Percentiles rank a stretch among this genome's conserved stretches.
These are phyloP conservation scores for Solanum arcanum DNA, from an alignment of 257 asterid species.

Conservation along the genomic window DNA sequence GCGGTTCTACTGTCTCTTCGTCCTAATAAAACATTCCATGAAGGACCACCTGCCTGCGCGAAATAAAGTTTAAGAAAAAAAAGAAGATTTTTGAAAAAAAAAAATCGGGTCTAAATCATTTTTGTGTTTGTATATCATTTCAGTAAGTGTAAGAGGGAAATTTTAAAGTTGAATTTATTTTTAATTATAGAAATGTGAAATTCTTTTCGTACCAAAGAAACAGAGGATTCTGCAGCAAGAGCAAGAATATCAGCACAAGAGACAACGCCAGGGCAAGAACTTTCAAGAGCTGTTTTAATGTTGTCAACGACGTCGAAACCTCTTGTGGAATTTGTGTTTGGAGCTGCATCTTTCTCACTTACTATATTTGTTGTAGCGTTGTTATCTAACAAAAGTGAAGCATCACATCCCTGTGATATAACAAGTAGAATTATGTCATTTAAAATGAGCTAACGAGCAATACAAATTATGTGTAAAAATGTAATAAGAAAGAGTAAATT, in stretches of 20 bases:
- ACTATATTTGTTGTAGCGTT: slow-evolving; percentile 16
- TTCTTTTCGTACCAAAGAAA: slow-evolving; percentile 19
- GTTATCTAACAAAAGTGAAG: slow-evolving; percentile 38
- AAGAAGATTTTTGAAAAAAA: too few species aligned
- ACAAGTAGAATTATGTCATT: background rate
- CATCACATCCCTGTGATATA: slow-evolving; percentile 51
- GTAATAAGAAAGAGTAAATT: background rate
- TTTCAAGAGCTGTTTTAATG: slow-evolving; percentile 40
- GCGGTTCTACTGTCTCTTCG: slow-evolving; percentile 53
- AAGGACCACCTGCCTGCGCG: slow-evolving; percentile 50
- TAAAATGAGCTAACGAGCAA: background rate
- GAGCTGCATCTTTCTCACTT: slow-evolving; percentile 51
- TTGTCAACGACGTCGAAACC: slow-evolving; percentile 54
- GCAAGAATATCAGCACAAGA: slow-evolving; percentile 66
- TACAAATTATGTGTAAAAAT: background rate
- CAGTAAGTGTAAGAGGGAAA: accelerated
- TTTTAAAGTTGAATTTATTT: too few species aligned
- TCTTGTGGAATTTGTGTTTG: slow-evolving; percentile 37
- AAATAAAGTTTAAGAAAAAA: background rate
- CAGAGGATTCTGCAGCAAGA: slow-evolving; percentile 43
- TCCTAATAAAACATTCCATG: slow-evolving; percentile 49
- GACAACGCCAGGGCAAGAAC: slow-evolving; percentile 48
- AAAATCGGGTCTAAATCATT: too few species aligned
- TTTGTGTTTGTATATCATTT: too few species aligned
- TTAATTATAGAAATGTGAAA: too few species aligned